Base-by-base conservation (phyloP, 2,329 filamentous ascomycete species). In the Fusarium vanettenii region DNA sequence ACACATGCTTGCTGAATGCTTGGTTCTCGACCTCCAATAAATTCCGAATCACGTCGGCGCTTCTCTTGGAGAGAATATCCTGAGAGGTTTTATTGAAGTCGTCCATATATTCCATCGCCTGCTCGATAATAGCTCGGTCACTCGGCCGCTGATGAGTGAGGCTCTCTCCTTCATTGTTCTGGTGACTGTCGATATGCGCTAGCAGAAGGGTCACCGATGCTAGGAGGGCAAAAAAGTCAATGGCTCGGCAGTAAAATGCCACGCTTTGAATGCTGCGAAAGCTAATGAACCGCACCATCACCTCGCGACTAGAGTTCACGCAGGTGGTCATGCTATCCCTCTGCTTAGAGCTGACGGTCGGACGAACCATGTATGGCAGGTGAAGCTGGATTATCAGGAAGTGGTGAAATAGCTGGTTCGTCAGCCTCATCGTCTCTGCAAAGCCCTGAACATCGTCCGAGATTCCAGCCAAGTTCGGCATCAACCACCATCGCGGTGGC, bases 101-200 rank as follows among this genome's bases (percentile, higher is more conserved):
- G 3, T 60, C 57, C 57, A 60, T 60, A n/a, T 60, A 45, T 39
- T 64, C 60, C 45, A 63, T 43, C 14, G 63, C 60, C 48, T 70
- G 63, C 20, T 64, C 63, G 16, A 67, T 56, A 43, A 72, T 57
- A 14, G 70, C 70, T 9, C 63, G 64, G 41, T 72, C 70, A 6
- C 31, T 63, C 20, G 50, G 41, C 18, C 67, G 52, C 35, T 72
- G 70, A 43, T 72, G 70, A 4, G 60, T 55, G 4, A 73, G 39
- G 29, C 41, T 63, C 43, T 52, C 43, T 20, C n/a, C 41, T 29
- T 64, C 14, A 27, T 57, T 66, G 41, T 33, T 67, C 31, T 48
- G 43, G n/a, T 31, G 29, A 18, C 52, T 56, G 5, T 35, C 31
- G n/a, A 56, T 56, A 22, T 56, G 52, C 20, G 29, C 52, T 13